Conservation (phyloP, 768 basidiomycete genomes). For the Mycena rebaudengoi region DNA sequence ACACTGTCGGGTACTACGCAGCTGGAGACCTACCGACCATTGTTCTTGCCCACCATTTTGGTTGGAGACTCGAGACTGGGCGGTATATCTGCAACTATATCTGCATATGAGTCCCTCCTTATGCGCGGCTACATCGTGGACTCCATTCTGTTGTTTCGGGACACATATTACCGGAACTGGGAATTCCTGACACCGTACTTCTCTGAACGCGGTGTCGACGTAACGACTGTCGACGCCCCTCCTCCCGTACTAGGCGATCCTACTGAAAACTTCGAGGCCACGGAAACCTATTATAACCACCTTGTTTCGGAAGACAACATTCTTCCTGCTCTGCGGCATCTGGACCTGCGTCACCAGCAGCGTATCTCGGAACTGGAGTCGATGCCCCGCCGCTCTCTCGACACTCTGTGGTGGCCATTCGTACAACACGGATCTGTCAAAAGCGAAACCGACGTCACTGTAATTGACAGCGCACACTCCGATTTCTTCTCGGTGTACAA, state of each 20-base stretch:
- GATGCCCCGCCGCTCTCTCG: constrained; percentile 80
- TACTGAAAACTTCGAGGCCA: constrained; percentile 55
- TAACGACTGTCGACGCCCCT: constrained; percentile 64
- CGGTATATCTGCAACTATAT: constrained; percentile 91
- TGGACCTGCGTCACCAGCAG: constrained; percentile 69
- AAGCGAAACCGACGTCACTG: constrained; percentile 77
- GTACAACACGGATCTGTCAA: constrained; percentile 86
- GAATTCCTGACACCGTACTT: constrained; percentile 87
- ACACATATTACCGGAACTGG: constrained; percentile 87
- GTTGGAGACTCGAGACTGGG: constrained; percentile 91
- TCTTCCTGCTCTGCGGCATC: constrained; percentile 57
- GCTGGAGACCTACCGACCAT: constrained; percentile 83
- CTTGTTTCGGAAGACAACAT: constrained; percentile 51
- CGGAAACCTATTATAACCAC: constrained; percentile 77
- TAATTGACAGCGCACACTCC: constrained; percentile 89
- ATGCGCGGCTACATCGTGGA: constrained; percentile 93
- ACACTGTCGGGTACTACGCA: constrained; percentile 85
- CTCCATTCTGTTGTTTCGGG: constrained; percentile 82
- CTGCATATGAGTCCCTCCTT: constrained; percentile 90
- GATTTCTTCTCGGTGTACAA: constrained; percentile 87
- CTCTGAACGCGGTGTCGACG: constrained; percentile 68
- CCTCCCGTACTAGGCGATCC: constrained; percentile 57
- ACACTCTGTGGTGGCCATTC: constrained; percentile 96
- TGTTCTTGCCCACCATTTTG: constrained; percentile 88
- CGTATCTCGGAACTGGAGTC: constrained; percentile 78